Evolutionary conservation across 1,284 basidiomycete species (phyloP).

Genomic region (Chalciporus sp.): DNA sequence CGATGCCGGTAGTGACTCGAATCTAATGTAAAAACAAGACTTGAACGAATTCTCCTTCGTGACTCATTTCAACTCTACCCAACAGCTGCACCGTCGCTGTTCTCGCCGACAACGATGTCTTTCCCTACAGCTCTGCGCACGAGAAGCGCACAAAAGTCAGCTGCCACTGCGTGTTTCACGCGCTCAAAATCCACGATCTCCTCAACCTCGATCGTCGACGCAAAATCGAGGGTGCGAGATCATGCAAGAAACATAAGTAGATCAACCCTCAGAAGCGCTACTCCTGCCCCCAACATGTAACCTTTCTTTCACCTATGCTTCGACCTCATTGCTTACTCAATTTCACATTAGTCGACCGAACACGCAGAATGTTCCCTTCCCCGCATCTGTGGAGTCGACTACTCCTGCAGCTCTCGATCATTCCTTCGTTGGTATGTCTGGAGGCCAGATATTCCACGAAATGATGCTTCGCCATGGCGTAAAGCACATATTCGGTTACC

Average conservation of each 20-base stretch:
- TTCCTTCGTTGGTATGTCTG: conserved; percentile 91
- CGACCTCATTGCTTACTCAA: conserved; percentile 9
- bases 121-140: conserved; percentile 44
- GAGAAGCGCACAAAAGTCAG: conserved; percentile 45
- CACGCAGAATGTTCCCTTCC: conserved; percentile 53
- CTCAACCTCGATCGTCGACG: conserved; percentile 59
- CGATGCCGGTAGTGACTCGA: conserved; percentile 28
- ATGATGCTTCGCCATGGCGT: conserved; percentile 99
- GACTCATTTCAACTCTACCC: conserved; percentile 8
- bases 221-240: conserved; percentile 73
- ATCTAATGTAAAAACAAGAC: conserved; percentile 9
- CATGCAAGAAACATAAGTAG: conserved; percentile 68
- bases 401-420: conserved; percentile 63
- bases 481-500: conserved; percentile 98
- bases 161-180: conserved; percentile 41
- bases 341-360: conserved; percentile 55
- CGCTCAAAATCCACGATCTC: conserved; percentile 58
- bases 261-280: conserved; percentile 58
- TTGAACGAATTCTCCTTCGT: conserved; percentile 1
- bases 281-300: conserved; percentile 62
- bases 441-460: conserved; percentile 98
- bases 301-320: conserved; percentile 10
- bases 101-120: conserved; percentile 30
- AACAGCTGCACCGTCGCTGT: conserved; percentile 11
- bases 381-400: conserved; percentile 47